These are phyloP conservation scores for Ceratocystis ficicola DNA, from an alignment of 2,329 filamentous ascomycete species.

Conservation along the genomic window DNA sequence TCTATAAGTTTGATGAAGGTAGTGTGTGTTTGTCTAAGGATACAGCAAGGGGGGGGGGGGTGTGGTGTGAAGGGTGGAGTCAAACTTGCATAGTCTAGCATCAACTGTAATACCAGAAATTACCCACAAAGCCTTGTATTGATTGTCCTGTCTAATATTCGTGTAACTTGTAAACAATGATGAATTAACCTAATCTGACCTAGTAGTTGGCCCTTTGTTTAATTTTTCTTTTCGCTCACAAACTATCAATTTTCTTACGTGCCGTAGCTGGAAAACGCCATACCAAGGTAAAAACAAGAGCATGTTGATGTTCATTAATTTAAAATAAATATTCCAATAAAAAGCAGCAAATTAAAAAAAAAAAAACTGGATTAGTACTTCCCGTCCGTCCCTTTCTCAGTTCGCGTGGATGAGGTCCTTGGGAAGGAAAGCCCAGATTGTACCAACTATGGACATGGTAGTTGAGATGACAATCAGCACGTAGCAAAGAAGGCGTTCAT, in stretches of 20 bases:
- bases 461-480: slow-evolving; percentile 56
- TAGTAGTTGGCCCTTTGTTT: neutral
- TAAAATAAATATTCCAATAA: neutral
- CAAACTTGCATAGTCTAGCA: slow-evolving; percentile 23
- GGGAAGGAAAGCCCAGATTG: slow-evolving; percentile 77
- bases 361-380: neutral
- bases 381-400: slow-evolving; percentile 22
- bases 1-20: neutral
- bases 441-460: slow-evolving; percentile 61
- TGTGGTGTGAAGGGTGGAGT: neutral
- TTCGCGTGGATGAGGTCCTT: slow-evolving; percentile 55
- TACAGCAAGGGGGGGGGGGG: neutral
- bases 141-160: neutral
- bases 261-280: too few relatives aligned
- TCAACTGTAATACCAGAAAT: slow-evolving; percentile 50
- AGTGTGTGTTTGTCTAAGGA: neutral
- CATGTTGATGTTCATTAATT: too few relatives aligned
- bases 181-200: neutral
- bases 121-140: slow-evolving; percentile 43
- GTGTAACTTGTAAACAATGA: neutral
- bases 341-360: neutral
- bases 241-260: neutral
- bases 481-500: slow-evolving; percentile 57
- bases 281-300: too few relatives aligned
- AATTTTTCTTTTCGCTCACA: neutral